These are phyloP conservation scores for Cucumis sativus DNA, from an alignment of 306 rosid species.

Conservation along the genomic window DNA sequence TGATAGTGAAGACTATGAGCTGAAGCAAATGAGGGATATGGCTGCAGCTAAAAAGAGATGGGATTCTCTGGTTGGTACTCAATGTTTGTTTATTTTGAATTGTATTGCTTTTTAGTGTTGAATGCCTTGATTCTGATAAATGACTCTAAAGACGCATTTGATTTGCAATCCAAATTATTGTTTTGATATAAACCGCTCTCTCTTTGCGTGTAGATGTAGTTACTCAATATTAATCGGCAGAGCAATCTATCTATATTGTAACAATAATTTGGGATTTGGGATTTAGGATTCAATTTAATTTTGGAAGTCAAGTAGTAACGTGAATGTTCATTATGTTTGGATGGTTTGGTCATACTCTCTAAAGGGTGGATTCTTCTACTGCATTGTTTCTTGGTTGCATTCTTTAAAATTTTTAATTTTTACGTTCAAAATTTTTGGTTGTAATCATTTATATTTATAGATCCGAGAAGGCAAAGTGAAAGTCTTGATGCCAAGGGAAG, in stretches of 20 bases:
- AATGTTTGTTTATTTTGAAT: not conserved
- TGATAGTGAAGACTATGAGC: conserved; percentile 56
- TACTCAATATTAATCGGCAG: not conserved
- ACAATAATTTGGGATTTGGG: not conserved
- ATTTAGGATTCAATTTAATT: not conserved
- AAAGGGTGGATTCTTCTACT: not conserved
- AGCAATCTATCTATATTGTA: not conserved
- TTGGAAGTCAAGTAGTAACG: not conserved
- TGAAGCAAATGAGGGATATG: conserved; percentile 90
- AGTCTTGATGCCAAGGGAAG: conserved; percentile 73
- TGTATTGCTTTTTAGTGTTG: not conserved
- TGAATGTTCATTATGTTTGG: not conserved
- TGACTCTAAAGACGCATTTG: no score
- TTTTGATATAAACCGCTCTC: no score
- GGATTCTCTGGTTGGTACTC: conserved; percentile 75
- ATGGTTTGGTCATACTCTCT: not conserved
- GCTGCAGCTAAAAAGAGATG: conserved; percentile 93
- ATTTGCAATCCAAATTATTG: no score
- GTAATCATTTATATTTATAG: conserved; percentile 15
- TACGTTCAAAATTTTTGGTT: not conserved
- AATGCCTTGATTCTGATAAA: no score
- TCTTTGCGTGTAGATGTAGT: not conserved
- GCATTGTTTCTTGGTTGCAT: not conserved
- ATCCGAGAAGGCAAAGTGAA: conserved; percentile 74
- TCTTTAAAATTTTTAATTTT: not conserved